Evolutionary conservation across 371 early-diverging fungal genomes (phyloP).

Genomic region (Mucor plumbeus): DNA sequence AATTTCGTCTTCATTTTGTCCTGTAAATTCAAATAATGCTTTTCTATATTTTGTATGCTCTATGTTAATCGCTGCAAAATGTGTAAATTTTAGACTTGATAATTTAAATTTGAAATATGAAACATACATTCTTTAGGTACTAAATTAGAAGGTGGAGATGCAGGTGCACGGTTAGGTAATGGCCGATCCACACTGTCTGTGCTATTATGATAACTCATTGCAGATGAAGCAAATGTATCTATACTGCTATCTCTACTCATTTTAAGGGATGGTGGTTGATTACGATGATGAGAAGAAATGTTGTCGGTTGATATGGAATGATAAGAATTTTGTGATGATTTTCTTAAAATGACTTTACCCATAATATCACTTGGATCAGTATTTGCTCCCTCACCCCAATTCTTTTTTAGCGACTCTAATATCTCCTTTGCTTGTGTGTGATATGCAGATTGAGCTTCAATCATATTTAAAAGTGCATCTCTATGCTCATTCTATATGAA

Average conservation of each 20-base stretch:
- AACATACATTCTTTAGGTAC: constrained; percentile 26
- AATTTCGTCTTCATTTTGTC: constrained; percentile 70
- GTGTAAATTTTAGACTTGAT: not conserved
- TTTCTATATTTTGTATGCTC: constrained; percentile 25
- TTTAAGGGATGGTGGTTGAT: constrained; percentile 1
- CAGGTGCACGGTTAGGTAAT: not conserved
- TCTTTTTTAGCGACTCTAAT: constrained; percentile 41
- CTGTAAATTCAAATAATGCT: constrained; percentile 74
- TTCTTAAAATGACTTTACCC: constrained; percentile 10
- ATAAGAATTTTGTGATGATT: not conserved
- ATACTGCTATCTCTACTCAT: constrained; percentile 11
- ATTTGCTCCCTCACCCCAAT: constrained; percentile 35
- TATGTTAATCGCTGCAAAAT: not conserved
- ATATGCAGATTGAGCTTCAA: constrained; percentile 65
- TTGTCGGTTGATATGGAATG: constrained; percentile 8
- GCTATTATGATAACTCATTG: not conserved
- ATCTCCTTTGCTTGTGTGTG: constrained; percentile 52
- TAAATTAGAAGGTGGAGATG: constrained; percentile 16
- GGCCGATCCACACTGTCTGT: not conserved
- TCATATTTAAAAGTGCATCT: constrained; percentile 54
- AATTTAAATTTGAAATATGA: not conserved
- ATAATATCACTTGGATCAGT: constrained; percentile 18
- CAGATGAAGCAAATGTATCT: constrained; percentile 3
- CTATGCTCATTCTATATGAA: constrained; percentile 57
- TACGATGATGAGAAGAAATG: not conserved